Evolutionary conservation across 768 basidiomycete genomes (phyloP).

Genomic region (Gloeophyllum trabeum): DNA sequence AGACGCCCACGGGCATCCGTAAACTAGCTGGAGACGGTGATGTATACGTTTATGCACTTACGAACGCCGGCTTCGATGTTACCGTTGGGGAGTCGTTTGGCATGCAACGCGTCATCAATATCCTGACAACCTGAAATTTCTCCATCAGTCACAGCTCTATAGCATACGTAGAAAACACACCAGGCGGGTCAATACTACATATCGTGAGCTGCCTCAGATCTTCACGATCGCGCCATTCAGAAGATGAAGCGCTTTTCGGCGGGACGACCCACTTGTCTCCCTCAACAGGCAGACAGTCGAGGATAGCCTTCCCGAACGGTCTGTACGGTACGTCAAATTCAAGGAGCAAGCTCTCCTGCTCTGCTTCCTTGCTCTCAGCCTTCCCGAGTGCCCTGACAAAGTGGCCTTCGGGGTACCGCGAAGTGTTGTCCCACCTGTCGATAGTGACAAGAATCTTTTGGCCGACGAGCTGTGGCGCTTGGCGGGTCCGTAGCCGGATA

Average conservation of each 20-base stretch:
- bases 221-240: constrained; percentile 73
- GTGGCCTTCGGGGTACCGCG: constrained; percentile 93
- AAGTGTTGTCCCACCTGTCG: constrained; percentile 82
- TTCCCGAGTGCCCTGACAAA: constrained; percentile 88
- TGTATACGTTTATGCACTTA: constrained; percentile 32
- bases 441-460: constrained; percentile 97
- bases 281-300: constrained; percentile 82
- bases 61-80: constrained; percentile 97
- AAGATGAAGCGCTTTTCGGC: constrained; percentile 39
- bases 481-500: constrained; percentile 89
- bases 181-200: constrained; percentile 96
- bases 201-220: constrained; percentile 80
- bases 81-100: constrained; percentile 76
- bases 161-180: constrained; percentile 24
- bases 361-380: constrained; percentile 91
- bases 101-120: constrained; percentile 97
- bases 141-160: constrained; percentile 5
- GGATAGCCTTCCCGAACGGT: constrained; percentile 91
- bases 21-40: not conserved
- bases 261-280: constrained; percentile 93
- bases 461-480: constrained; percentile 76
- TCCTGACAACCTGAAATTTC: constrained; percentile 79
- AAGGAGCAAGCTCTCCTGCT: constrained; percentile 85
- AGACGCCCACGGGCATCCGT: constrained; percentile 2
- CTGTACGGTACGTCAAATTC: constrained; percentile 96